A percentile compares a stretch with the other conserved stretches of the same genome.
Evolutionary conservation across 805 yeast species (phyloP).

Genomic region (Ogataea paradorogensis): DNA sequence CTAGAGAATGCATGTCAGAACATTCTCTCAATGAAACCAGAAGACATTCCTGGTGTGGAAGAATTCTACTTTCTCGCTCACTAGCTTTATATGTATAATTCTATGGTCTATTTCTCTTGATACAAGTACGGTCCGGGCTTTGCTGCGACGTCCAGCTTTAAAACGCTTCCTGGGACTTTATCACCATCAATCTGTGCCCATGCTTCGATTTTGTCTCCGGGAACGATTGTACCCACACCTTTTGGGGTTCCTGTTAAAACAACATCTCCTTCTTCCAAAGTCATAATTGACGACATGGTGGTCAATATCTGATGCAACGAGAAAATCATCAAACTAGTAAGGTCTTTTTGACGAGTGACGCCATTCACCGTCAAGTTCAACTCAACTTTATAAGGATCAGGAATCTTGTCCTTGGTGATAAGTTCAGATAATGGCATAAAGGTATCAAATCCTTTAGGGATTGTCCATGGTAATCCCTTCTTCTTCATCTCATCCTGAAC

Average conservation of each 20-base stretch:
- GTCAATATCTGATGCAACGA: constrained; percentile 77
- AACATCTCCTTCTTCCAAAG: constrained; percentile 85
- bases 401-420: constrained; percentile 62
- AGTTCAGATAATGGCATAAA: constrained; percentile 82
- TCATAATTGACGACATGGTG: constrained; percentile 84
- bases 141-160: constrained; percentile 49
- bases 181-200: constrained; percentile 55
- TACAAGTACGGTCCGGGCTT: constrained; percentile 62
- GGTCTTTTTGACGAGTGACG: constrained; percentile 64
- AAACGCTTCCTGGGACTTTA: constrained; percentile 46
- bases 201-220: constrained; percentile 79
- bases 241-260: constrained; percentile 96
- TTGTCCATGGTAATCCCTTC: constrained; percentile 95
- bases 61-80: constrained; percentile 18
- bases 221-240: constrained; percentile 83
- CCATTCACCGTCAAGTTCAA: constrained; percentile 70
- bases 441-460: constrained; percentile 96
- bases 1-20: constrained; percentile 21
- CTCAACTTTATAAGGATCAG: constrained; percentile 70
- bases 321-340: constrained; percentile 81
- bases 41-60: constrained; percentile 21
- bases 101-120: constrained; percentile 18
- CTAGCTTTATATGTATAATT: background rate
- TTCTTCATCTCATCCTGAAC: constrained; percentile 92
- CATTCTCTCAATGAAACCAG: constrained; percentile 10